Base-by-base conservation (phyloP, 176 grass and related monocot species). In the Musa acuminata region DNA sequence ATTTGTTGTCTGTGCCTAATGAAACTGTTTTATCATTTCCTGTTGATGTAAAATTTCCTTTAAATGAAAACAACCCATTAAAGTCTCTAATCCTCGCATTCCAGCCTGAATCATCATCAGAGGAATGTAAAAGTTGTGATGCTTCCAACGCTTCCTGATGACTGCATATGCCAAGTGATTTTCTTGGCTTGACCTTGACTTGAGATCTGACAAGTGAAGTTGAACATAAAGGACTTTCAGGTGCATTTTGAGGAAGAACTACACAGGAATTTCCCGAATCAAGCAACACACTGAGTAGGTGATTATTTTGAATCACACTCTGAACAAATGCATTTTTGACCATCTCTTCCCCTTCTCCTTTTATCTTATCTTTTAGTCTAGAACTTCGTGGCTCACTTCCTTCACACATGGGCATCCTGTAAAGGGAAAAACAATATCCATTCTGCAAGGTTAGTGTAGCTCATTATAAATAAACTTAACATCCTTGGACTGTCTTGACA, bases 291-390 rank as follows among this genome's bases (percentile, higher is more conserved):
- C 76, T 75, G 67, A 91, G 86, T 57, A 85, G 72, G 75, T 87
- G 79, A 82, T 99, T 99, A 71, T 94, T 92, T 76, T 89, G 77
- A 79, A 91, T 87, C 74, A 89, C 85, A 94, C 89, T 99, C 58
- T 43, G 84, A 78, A 94, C 76, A 85, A 99, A 99, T 77, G 87
- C 78, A 51, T 82, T 89, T 79, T 91, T 99, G 71, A 99, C 35
- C 51, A 94, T 73, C 49, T 99, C 86, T 77, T 87, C 91, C 57
- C 90, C 88, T 86, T 99, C 86, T 3, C 78, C 48, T 87, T 99
- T 99, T 79, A 91, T 84, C 77, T 87, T 99, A 78, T 99, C 91
- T 80, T 94, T 99, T 69, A 99, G 68, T 85, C 91, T 88, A 87
- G 80, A 91, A 74, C 95, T 99, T 51, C 86, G 84, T 81, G 95